Base-by-base conservation (phyloP, 2,329 filamentous ascomycete species). In the Penicillium sp. region DNA sequence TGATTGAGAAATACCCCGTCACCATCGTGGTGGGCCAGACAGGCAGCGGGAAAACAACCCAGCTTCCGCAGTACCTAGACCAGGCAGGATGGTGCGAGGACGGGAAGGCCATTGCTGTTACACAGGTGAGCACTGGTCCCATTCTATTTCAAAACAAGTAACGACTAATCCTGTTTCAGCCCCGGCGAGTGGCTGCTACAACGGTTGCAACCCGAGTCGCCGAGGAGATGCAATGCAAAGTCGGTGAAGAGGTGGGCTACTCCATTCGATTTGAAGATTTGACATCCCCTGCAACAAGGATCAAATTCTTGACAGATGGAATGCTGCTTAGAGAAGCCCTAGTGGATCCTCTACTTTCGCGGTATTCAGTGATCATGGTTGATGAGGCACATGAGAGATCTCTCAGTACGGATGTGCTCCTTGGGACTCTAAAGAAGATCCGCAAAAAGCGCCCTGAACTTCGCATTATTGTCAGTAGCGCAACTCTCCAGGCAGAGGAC, bases 301-400 rank as follows among this genome's bases (percentile, higher is more conserved):
- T 99, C 77, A 97, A 99, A 71, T 97, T 97, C 69, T 77, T 97
- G 60, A 99, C 93, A 0, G 94, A 99, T 76, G 93, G 93, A 0
- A 80, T 99, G 46, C 82, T 99, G 31, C 85, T 99, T 50, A 82
- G 93, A 66, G 94, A 99, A 75, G 94, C 93, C 28, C 82, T 99
- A 5, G 90, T 97, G 4, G 94, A 99, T 73, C 94, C 94, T 12
- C 77, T 97, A 4, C 77, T 99, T 35, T 94, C 90, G 19, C 84
- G 91, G 11, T 99, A 99, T 71, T 95, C 91, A 0, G 88, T 96
- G 42, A 90, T 99, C 65, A 97, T 99, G 91, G 89, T 99, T 8
- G 94, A 99, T 69, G 93, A 97, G 75, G 94, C 93, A 7, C 94
- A 99, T 70, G 93, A 97, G 74, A 83, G 94, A 51, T 96, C 91